Evolutionary conservation across 495 filamentous ascomycete genomes (phyloP).

Genomic region (Xylona heveae): DNA sequence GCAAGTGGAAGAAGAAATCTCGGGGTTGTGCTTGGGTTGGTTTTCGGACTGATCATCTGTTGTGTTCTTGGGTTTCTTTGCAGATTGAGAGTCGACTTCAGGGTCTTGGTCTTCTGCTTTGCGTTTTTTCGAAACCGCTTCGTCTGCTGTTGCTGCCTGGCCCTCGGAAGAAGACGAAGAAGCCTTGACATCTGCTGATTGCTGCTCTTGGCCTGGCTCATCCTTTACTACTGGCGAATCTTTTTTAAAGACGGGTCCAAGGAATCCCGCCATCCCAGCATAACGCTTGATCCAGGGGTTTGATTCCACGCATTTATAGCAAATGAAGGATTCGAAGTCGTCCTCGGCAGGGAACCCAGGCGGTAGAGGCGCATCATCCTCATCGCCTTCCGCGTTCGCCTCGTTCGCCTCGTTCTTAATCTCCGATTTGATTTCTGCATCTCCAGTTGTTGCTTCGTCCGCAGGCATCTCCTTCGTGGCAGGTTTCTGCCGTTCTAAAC

Average conservation of each 20-base stretch:
- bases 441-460: conserved; percentile 1
- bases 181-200: conserved; percentile 1
- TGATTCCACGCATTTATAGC: conserved; percentile 79
- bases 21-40: conserved; percentile 23
- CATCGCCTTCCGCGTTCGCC: conserved; percentile 12
- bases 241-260: conserved; percentile 37
- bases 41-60: conserved; percentile 10
- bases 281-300: conserved; percentile 87
- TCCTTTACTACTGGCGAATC: background rate
- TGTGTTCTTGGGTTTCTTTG: conserved; percentile 5
- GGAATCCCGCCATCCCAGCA: conserved; percentile 63
- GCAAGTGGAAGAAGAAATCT: too few relatives aligned
- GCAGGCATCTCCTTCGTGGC: conserved; percentile 1
- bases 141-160: conserved; percentile 5
- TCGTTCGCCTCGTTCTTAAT: background rate
- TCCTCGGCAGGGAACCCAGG: conserved; percentile 78
- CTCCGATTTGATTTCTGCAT: background rate
- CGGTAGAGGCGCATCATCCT: conserved; percentile 38
- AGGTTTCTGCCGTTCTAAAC: conserved; percentile 23
- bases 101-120: conserved; percentile 23
- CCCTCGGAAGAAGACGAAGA: too few relatives aligned
- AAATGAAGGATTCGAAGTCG: conserved; percentile 72
- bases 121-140: conserved; percentile 32
- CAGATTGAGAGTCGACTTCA: conserved; percentile 2
- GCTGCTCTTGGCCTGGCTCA: conserved; percentile 7